Base-by-base conservation (phyloP, 1,284 basidiomycete genomes). In the Grifola frondosa region DNA sequence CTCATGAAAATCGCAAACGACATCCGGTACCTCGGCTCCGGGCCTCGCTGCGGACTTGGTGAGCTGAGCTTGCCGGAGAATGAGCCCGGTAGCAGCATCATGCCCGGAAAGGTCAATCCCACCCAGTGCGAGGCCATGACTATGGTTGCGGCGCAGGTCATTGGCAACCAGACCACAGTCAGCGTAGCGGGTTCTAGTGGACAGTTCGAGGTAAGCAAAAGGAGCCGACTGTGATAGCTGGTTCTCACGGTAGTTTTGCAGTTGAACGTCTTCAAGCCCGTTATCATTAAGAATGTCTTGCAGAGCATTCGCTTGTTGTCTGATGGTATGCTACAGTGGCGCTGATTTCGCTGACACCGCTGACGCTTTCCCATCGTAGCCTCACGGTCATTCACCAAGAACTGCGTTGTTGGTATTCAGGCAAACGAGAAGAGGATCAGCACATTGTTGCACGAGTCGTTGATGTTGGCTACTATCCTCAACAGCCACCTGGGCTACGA, bases 1-100 rank as follows among this genome's bases (percentile, higher is more conserved):
- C 72, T 98, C 52, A 97, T 98, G 93, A 99, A 99, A 78, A 98
- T 99, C 59, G 97, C 96, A 44, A 99, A 99, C 67, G 97, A 99
- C 65, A 97, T 99, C 62, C 86, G 97, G 36, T 99, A 91, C 78
- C 87, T 99, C 53, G 97, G 88, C 24, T 98, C 96, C 40, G 97
- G 97, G 44, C 97, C 97, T 51, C 88, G 97, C 40, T 99, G 97
- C 62, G 97, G 97, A 50, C 78, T 99, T 35, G 97, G 97, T 25
- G 97, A 99, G 71, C 74, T 99, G 38, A 83, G 79, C 59, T 72
- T 99, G 46, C 97, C 97, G 16, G 97, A 99, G 73, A 99, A 99
- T 68, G 97, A 99, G 70, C 97, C 97, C 32, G 97, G 97, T 47
- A 97, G 92, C 62, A 97, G 93, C 50, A 99, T 99, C 73, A 99